Percentiles rank a stretch among this genome's conserved stretches.
Evolutionary conservation across 345 rosid species (phyloP).

Genomic region (Citrus reticulata): DNA sequence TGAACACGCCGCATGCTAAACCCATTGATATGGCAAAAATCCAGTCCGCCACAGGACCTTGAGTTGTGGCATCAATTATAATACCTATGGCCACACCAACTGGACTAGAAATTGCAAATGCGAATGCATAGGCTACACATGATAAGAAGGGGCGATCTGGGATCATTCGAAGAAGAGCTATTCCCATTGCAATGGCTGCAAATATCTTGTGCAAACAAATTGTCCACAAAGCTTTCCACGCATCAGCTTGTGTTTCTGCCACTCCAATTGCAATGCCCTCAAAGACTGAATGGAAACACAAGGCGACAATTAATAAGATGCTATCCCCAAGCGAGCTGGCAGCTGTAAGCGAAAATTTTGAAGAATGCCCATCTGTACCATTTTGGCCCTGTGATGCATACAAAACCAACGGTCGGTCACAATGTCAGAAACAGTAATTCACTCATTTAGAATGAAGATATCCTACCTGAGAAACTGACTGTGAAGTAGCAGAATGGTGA

Average conservation of each 20-base stretch:
- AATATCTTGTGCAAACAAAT: constrained; percentile 64
- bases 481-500: constrained; percentile 1
- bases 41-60: constrained; percentile 77
- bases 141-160: constrained; percentile 68
- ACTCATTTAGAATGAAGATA: neutral
- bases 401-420: neutral
- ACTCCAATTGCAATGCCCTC: constrained; percentile 86
- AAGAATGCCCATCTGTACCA: constrained; percentile 10
- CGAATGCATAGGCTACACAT: constrained; percentile 51
- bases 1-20: constrained; percentile 72
- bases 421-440: neutral
- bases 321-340: constrained; percentile 64
- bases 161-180: constrained; percentile 70
- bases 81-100: constrained; percentile 72
- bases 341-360: constrained; percentile 9
- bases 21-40: constrained; percentile 72
- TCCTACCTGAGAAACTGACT: constrained; percentile 17
- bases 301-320: constrained; percentile 61
- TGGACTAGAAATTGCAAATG: constrained; percentile 81
- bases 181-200: constrained; percentile 90
- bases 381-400: constrained; percentile 16
- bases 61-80: constrained; percentile 63
- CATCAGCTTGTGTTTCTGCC: constrained; percentile 54
- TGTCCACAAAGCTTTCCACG: constrained; percentile 83
- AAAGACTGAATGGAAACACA: constrained; percentile 87